Evolutionary conservation across 345 rosid genomes (phyloP), one percentile per base, ranked within the genome.

Genomic region (Gossypium longicalyx): DNA sequence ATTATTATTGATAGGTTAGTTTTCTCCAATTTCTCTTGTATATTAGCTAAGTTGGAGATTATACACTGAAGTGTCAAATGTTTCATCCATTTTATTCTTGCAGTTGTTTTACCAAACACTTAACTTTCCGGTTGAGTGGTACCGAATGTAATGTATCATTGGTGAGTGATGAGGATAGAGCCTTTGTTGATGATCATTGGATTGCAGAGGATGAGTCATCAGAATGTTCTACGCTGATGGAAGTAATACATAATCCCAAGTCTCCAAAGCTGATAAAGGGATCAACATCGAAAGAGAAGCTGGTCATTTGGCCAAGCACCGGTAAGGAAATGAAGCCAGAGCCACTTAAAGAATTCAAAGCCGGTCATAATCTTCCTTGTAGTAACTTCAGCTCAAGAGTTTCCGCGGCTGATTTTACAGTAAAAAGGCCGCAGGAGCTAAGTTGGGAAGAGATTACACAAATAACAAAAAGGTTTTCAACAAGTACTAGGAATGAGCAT

Each of bases 1-100:
- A 81, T 81, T 72, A 19, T 84, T 12, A 61, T 81, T 70, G 85
- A 81, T 62, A 84, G 85, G 85, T 84, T 19, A 16, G 6, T 53
- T 6, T 3, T 58, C 25, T 23, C 62, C 16, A 58, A 2, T 58
- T 58, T 23, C 62, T 22, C 62, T 1, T n/a, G 0, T 11, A 11
- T 6, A 34, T 34, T 49, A 15, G 19, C 48, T 44, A 15, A 16
- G 45, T 29, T 15, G 34, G 44, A 15, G 45, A 15, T 10, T 47
- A 34, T 34, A 34, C 41, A 5, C 2, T 12, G 19, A 61, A 61
- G 66, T 29, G 6, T 34, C 67, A 63, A 34, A 29, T 13, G 43
- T 61, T 29, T 61, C 11, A 15, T 27, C 47, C 67, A 34, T 38
- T 62, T 62, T 29, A 38, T 9, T 38, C 48, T 53, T 29, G 73